A percentile compares a stretch with the other conserved stretches of the same genome.
Conservation (phyloP, 148 eudicot genomes). For the Rhododendron williamsianum region DNA sequence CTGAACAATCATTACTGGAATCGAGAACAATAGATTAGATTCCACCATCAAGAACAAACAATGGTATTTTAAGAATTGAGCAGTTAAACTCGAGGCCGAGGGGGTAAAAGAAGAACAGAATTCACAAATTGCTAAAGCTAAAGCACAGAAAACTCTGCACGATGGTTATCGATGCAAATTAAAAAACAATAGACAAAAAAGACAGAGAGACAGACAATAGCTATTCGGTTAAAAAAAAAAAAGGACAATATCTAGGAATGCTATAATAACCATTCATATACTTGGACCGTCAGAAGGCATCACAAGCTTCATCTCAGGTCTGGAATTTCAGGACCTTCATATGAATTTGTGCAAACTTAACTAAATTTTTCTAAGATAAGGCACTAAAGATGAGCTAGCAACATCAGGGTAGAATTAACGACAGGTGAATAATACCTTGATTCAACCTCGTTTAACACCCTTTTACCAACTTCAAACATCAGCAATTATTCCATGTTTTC, state of each 20-base stretch:
- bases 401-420: background rate
- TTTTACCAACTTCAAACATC: background rate
- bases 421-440: background rate
- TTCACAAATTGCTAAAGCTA: background rate
- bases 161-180: no score
- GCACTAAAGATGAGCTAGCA: background rate
- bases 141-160: background rate
- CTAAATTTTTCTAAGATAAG: background rate
- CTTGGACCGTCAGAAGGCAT: background rate
- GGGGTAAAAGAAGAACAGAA: background rate
- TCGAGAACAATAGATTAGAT: background rate
- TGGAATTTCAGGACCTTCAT: no score
- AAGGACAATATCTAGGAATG: background rate
- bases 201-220: background rate
- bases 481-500: background rate
- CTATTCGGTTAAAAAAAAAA: background rate
- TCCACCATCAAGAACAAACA: background rate
- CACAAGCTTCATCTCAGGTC: background rate
- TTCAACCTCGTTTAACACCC: background rate
- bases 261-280: background rate
- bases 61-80: background rate
- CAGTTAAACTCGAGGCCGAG: background rate
- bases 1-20: constrained; percentile 35
- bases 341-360: background rate
- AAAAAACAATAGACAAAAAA: background rate